Percentiles rank a stretch among this genome's conserved stretches.
Evolutionary conservation across 192 early-diverging fungal species (phyloP).

Genomic region (Phlyctochytrium bullatum): DNA sequence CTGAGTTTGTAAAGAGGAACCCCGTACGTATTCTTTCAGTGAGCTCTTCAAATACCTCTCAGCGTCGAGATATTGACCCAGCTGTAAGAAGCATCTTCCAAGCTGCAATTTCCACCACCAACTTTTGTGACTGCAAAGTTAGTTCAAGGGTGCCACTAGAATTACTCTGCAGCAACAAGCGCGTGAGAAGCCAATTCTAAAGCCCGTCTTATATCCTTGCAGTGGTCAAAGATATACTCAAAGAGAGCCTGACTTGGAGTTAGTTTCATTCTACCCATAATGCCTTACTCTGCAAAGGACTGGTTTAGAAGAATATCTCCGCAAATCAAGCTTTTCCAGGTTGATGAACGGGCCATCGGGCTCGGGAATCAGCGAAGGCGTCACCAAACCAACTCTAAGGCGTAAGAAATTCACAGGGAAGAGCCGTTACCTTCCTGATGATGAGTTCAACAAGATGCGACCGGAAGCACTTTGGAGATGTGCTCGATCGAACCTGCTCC

Average conservation of each 20-base stretch:
- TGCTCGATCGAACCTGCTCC: neutral
- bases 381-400: slow-evolving; percentile 2
- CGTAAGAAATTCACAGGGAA: no score
- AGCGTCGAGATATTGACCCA: slow-evolving; percentile 22
- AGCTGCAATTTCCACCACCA: slow-evolving; percentile 42
- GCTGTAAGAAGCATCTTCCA: slow-evolving; percentile 18
- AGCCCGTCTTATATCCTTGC: slow-evolving; percentile 14
- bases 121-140: slow-evolving; percentile 18
- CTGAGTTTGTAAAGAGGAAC: neutral
- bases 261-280: neutral
- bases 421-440: no score
- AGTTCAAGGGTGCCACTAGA: neutral
- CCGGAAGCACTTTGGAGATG: neutral
- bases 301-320: slow-evolving; percentile 2
- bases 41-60: slow-evolving; percentile 22
- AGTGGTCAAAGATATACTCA: slow-evolving; percentile 10
- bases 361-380: slow-evolving; percentile 10
- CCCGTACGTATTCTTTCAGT: slow-evolving; percentile 17
- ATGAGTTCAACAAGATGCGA: neutral
- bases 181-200: slow-evolving; percentile 26
- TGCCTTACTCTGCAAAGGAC: slow-evolving; percentile 7
- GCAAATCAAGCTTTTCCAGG: slow-evolving; percentile 8
- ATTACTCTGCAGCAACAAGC: slow-evolving; percentile 11
- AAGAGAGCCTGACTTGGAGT: slow-evolving; percentile 11
- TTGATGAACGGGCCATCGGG: slow-evolving; percentile 8